Evolutionary conservation across 768 basidiomycete species (phyloP), one percentile per base, ranked within the genome.

Genomic region (Lentinula raphanica): DNA sequence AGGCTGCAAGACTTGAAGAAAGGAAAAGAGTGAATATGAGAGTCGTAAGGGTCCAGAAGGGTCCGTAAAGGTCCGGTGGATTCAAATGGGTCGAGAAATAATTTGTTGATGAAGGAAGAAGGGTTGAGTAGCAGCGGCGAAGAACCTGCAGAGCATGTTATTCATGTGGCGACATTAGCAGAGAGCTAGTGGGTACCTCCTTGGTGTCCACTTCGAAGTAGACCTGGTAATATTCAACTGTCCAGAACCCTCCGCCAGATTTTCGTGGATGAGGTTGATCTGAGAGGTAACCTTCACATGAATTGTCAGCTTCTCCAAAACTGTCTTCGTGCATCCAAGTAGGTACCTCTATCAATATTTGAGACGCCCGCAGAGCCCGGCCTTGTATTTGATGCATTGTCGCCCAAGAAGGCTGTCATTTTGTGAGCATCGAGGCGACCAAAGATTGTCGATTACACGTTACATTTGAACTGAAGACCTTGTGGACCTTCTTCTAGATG

Each of bases 11-110:
- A 32, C 92, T 94, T 1, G 96, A 97, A 25, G 90, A 95, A 58
- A 97, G 84, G 77, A 95, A 98, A 59, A 98, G 85, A 0, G 88
- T 80, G 68, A 98, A 92, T 44, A 97, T 88, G 61, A 99, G 84
- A 0, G 96, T 98, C 1, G 94, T 96, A 36, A 97, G 81, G 0
- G 95, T 93, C 96, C 96, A 99, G 76, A 99, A 98, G 1, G 96
- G 94, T 0, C 95, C 95, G 68, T 91, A 89, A 39, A 92, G 81
- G 68, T 92, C 90, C 40, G 86, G 78, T 42, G 88, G 88, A 54
- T 77, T 80, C 32, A 87, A 78, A 59, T 87, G 82, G 12, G 80
- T 79, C 4, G 84, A 76, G 51, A 84, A 77, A 66, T 84, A 92
- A 42, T 81, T 79, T 3, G 83, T 72, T 29, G 85, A 80, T 28